Conservation (phyloP, 805 yeast species). For the Candida quercuum region DNA sequence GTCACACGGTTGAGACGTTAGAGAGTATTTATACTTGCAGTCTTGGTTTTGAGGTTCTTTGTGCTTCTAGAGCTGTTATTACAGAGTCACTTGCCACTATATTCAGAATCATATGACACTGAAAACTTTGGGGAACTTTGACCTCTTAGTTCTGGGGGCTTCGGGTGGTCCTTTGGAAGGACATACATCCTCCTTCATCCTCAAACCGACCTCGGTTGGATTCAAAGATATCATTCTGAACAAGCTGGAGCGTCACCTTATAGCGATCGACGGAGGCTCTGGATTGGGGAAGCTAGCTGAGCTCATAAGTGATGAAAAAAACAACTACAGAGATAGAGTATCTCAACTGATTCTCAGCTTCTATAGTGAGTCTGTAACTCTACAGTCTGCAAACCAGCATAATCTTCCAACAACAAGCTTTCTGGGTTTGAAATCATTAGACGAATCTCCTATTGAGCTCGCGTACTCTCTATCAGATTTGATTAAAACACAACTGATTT, state of each 20-base stretch:
- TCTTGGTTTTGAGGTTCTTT: neutral
- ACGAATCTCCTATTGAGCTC: slow-evolving; percentile 24
- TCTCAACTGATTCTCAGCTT: slow-evolving; percentile 9
- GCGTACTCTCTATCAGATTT: slow-evolving; percentile 30
- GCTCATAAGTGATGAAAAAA: slow-evolving; percentile 21
- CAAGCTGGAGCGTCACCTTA: slow-evolving; percentile 29
- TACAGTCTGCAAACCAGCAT: neutral
- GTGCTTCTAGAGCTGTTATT: neutral
- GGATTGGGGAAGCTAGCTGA: slow-evolving; percentile 56
- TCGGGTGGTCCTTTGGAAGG: slow-evolving; percentile 84
- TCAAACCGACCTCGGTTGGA: slow-evolving; percentile 47
- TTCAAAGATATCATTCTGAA: slow-evolving; percentile 33
- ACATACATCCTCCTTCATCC: slow-evolving; percentile 58
- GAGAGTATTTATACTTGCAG: no score
- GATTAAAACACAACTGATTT: slow-evolving; percentile 45
- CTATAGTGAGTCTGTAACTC: slow-evolving; percentile 1
- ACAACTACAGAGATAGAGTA: slow-evolving; percentile 3
- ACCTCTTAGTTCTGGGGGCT: slow-evolving; percentile 65
- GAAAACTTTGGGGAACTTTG: slow-evolving; percentile 36
- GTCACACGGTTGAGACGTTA: no score
- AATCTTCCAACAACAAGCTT: neutral
- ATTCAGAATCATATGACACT: no score
- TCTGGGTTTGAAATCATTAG: slow-evolving; percentile 1
- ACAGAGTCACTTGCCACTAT: no score
- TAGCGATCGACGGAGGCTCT: slow-evolving; percentile 78